These are phyloP conservation scores for Suillus hirtellus DNA, from an alignment of 768 basidiomycete species.

Conservation along the genomic window DNA sequence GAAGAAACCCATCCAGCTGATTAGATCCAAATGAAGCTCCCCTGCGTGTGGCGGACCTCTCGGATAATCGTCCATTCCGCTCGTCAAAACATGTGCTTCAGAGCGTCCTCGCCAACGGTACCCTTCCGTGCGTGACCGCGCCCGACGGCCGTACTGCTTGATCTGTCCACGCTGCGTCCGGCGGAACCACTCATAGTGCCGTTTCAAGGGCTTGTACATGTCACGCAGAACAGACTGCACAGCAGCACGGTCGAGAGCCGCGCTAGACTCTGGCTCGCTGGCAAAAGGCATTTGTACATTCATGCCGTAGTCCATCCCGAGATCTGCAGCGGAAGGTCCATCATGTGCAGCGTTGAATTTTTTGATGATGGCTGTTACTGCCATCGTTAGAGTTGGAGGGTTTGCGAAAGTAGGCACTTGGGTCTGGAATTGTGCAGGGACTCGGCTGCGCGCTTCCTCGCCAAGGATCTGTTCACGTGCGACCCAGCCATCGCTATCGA, in stretches of 20 bases:
- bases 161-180: constrained; percentile 93
- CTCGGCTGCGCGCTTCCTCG: constrained; percentile 94
- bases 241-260: constrained; percentile 41
- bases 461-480: constrained; percentile 95
- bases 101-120: constrained; percentile 95
- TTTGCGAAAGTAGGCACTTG: constrained; percentile 95
- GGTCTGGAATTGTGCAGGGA: constrained; percentile 86
- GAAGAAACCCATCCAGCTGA: constrained; percentile 97
- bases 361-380: constrained; percentile 85
- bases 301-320: constrained; percentile 64
- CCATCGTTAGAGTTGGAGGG: constrained; percentile 93
- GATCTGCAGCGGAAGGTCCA: constrained; percentile 57
- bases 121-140: constrained; percentile 85
- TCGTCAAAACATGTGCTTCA: constrained; percentile 83
- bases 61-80: constrained; percentile 97
- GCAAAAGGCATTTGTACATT: constrained; percentile 55
- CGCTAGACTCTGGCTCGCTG: constrained; percentile 45
- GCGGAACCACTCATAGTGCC: constrained; percentile 97
- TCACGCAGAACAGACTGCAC: constrained; percentile 47
- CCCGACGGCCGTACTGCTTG: constrained; percentile 82
- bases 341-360: constrained; percentile 53
- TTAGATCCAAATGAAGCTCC: constrained; percentile 90
- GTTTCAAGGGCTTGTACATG: constrained; percentile 81
- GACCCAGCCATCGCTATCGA: constrained; percentile 95
- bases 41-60: constrained; percentile 86